A percentile compares a stretch with the other conserved stretches of the same genome.
These are phyloP conservation scores for Lactarius tabidus DNA, from an alignment of 768 basidiomycete genomes.

Conservation along the genomic window DNA sequence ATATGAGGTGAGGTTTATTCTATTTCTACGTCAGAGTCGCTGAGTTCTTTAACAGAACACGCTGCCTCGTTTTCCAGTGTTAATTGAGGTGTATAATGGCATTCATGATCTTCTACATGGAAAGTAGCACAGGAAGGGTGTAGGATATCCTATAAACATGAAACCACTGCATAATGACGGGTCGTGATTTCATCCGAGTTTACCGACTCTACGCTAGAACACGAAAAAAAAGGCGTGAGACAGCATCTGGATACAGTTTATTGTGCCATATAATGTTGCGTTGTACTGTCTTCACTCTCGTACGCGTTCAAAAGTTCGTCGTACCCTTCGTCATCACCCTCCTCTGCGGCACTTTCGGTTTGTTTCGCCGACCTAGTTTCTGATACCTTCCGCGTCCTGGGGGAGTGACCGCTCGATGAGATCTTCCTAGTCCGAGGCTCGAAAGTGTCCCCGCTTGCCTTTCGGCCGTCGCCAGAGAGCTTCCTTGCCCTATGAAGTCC, in stretches of 20 bases:
- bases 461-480: conserved; percentile 30
- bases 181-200: background rate
- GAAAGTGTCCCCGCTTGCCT: conserved; percentile 5
- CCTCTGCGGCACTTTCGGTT: conserved; percentile 64
- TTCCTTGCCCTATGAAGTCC: conserved; percentile 31
- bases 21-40: conserved; percentile 1
- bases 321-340: conserved; percentile 74
- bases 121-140: background rate
- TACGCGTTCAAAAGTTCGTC: conserved; percentile 77
- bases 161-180: conserved; percentile 1
- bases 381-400: conserved; percentile 28
- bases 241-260: background rate
- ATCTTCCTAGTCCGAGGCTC: conserved; percentile 30
- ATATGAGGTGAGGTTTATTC: conserved; percentile 39
- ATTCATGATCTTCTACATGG: conserved; percentile 43
- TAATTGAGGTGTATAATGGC: conserved; percentile 56
- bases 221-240: background rate
- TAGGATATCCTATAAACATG: conserved; percentile 13
- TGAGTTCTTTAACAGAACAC: conserved; percentile 45
- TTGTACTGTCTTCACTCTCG: conserved; percentile 63
- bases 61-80: conserved; percentile 57
- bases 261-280: conserved; percentile 12
- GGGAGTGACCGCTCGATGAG: conserved; percentile 30
- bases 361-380: conserved; percentile 40
- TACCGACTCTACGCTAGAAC: conserved; percentile 4